Evolutionary conservation across 2,329 filamentous ascomycete species (phyloP).

Genomic region (Calonectria ilicicola): DNA sequence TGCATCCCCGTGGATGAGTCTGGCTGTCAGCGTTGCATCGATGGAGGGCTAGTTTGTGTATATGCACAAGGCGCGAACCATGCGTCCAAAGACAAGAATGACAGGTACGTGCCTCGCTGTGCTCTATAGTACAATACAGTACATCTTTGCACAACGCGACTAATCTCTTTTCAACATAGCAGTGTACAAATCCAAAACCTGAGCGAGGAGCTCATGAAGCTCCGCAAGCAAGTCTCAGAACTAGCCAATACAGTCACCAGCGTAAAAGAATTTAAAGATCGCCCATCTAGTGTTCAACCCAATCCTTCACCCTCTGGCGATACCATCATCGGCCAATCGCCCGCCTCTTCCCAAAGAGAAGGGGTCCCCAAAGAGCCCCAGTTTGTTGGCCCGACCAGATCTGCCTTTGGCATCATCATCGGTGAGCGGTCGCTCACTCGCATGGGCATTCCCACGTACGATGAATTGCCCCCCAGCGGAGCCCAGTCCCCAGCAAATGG

Average conservation of each 20-base stretch:
- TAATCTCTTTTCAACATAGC: constrained; percentile 4
- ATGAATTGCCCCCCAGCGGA: constrained; percentile 40
- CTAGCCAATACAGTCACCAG: constrained; percentile 40
- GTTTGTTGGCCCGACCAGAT: constrained; percentile 52
- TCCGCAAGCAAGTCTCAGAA: constrained; percentile 46
- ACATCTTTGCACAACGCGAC: not conserved
- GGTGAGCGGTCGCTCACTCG: constrained; percentile 50
- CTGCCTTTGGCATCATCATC: constrained; percentile 50
- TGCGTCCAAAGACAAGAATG: constrained; percentile 33
- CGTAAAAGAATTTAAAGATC: constrained; percentile 42
- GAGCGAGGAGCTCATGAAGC: constrained; percentile 43
- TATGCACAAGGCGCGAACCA: constrained; percentile 39
- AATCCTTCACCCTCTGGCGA: constrained; percentile 26
- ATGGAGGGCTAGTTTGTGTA: constrained; percentile 41
- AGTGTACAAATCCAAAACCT: constrained; percentile 35
- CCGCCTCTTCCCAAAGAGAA: constrained; percentile 30
- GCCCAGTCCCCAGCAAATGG: constrained; percentile 36
- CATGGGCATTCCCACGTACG: constrained; percentile 48
- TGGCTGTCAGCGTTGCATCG: constrained; percentile 47
- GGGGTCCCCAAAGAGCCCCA: constrained; percentile 47
- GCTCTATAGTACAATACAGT: not conserved
- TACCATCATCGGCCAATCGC: constrained; percentile 26
- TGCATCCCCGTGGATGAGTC: constrained; percentile 46
- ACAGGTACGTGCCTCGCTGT: constrained; percentile 32
- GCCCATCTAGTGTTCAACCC: constrained; percentile 18